Evolutionary conservation across 2,329 filamentous ascomycete species (phyloP).

Genomic region (Dactylella cylindrospora): DNA sequence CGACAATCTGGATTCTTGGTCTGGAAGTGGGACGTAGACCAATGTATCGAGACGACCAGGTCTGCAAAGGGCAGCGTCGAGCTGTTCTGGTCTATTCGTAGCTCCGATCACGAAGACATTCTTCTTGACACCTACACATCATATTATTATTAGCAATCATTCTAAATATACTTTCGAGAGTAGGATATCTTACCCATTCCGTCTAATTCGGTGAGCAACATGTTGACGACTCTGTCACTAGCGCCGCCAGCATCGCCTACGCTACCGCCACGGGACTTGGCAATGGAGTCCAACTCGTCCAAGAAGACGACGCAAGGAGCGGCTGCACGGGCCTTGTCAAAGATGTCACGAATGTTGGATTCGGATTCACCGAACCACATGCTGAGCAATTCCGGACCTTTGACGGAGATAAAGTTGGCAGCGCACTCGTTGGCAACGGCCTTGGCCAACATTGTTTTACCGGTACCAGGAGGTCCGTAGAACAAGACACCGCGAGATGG

Average conservation of each 20-base stretch:
- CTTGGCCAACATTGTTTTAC: constrained; percentile 99
- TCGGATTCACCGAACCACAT: constrained; percentile 99
- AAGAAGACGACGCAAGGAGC: constrained; percentile 98
- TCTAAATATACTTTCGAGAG: background rate
- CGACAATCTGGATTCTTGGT: constrained; percentile 81
- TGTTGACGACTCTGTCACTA: constrained; percentile 99
- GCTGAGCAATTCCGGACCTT: constrained; percentile 94
- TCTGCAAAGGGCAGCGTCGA: constrained; percentile 96
- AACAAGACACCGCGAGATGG: constrained; percentile 98
- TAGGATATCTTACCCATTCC: constrained; percentile 54
- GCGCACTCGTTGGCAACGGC: constrained; percentile 98
- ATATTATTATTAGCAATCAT: constrained; percentile 53
- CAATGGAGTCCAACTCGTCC: constrained; percentile 97
- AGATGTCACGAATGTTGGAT: constrained; percentile 99
- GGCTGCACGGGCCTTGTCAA: constrained; percentile 97
- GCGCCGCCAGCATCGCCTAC: constrained; percentile 95
- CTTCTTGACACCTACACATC: constrained; percentile 71
- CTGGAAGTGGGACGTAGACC: constrained; percentile 95
- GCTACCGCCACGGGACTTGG: constrained; percentile 97
- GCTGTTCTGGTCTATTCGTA: constrained; percentile 97
- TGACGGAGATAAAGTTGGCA: constrained; percentile 99
- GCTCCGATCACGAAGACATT: constrained; percentile 99
- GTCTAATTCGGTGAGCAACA: constrained; percentile 75
- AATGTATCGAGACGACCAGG: constrained; percentile 97
- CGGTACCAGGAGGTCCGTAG: constrained; percentile 98